Evolutionary conservation across 257 asterid genomes (phyloP).

Genomic region (Jacaranda copaia): DNA sequence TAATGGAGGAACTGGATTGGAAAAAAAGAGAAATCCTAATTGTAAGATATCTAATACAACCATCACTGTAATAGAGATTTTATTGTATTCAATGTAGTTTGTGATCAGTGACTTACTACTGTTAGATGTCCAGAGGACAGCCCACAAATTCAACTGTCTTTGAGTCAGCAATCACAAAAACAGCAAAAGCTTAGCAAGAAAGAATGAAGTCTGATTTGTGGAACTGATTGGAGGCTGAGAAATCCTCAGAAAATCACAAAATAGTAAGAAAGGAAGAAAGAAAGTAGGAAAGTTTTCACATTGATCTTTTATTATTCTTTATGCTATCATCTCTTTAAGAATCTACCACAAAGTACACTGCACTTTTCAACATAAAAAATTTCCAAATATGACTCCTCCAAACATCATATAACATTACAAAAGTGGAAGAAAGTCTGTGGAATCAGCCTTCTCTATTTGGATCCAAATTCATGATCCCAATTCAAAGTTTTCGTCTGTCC

Average conservation of each 20-base stretch:
- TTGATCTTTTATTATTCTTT: constrained; percentile 8
- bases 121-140: too few relatives aligned
- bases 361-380: constrained; percentile 7
- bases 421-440: constrained; percentile 28
- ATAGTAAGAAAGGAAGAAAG: constrained; percentile 24
- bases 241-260: constrained; percentile 24
- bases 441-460: constrained; percentile 10
- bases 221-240: too few relatives aligned
- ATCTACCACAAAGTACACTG: constrained; percentile 19
- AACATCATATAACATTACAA: constrained; percentile 32
- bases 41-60: too few relatives aligned
- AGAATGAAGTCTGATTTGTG: too few relatives aligned
- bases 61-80: too few relatives aligned
- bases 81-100: too few relatives aligned
- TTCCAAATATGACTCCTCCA: neutral
- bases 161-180: too few relatives aligned
- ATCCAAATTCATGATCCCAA: constrained; percentile 8
- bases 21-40: too few relatives aligned
- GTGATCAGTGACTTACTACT: too few relatives aligned
- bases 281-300: constrained; percentile 31
- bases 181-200: too few relatives aligned
- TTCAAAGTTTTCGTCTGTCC: neutral
- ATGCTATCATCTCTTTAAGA: constrained; percentile 16
- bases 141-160: too few relatives aligned
- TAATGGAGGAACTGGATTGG: too few relatives aligned